Evolutionary conservation across 768 basidiomycete species (phyloP), one percentile per base, ranked within the genome.

Genomic region (Russula griseocarnosa): DNA sequence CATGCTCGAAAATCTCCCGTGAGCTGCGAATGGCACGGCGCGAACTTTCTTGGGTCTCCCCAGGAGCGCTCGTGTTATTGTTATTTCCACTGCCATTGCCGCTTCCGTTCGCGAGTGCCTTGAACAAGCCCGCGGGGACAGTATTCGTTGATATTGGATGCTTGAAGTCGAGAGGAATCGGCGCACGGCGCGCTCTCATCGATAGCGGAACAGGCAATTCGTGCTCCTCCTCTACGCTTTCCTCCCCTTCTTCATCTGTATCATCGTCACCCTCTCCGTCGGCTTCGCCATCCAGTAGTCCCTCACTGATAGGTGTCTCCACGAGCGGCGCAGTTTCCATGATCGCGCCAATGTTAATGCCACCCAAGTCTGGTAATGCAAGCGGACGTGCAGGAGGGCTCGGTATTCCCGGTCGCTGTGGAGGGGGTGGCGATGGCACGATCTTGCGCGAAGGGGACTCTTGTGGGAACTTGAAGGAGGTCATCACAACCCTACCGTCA

Each of bases 71-170:
- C 14, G 46, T 20, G 55, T 1, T 52, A 14, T 22, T 65, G 16
- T 26, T 34, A 44, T 28, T 62, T 22, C 61, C 69, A 56, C 76
- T 81, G 4, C 46, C 46, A 47, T 22, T 65, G 8, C 55, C 34
- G 50, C 46, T 34, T 22, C 64, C 69, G 57, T 76, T 81, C 30
- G 81, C 85, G 55, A 91, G 78, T 13, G 89, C 88, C 76, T 92
- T 92, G 82, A 94, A 94, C 61, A 93, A 71, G 2, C 90, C 90
- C 38, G 92, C 92, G 22, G 92, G 92, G 10, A 92, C 86, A 7
- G 88, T 93, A 69, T 90, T 91, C 38, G 78, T 84, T 18, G 81
- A 81, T 14, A 79, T 73, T 20, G 84, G 80, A 62, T 84, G 84
- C 70, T 79, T 84, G 77, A 92, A 94, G 73, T 92, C 90, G n/a